These are phyloP conservation scores for Daldinia grandis DNA, from an alignment of 495 filamentous ascomycete genomes.

Conservation along the genomic window DNA sequence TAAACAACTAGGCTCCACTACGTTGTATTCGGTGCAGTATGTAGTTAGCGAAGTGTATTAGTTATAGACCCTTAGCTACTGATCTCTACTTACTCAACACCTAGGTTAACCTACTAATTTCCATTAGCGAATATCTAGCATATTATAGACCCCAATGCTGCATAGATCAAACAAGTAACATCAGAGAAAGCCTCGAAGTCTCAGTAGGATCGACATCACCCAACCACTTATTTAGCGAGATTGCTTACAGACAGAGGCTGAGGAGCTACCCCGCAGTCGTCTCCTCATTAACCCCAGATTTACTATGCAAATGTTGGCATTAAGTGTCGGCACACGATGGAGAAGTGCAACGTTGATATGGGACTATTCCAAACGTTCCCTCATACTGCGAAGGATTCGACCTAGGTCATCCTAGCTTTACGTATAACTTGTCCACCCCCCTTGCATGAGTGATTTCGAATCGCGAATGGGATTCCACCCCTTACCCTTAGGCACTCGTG, in stretches of 20 bases:
- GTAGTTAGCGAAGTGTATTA: conserved; percentile 4
- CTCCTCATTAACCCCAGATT: conserved; percentile 33
- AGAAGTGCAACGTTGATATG: conserved; percentile 29
- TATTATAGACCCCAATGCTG: background rate
- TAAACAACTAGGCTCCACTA: background rate
- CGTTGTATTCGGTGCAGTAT: conserved; percentile 17
- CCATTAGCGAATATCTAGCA: background rate
- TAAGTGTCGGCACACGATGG: conserved; percentile 18
- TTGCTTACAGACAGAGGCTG: background rate
- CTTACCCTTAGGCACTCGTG: conserved; percentile 1
- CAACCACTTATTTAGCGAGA: conserved; percentile 9
- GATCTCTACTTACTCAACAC: background rate
- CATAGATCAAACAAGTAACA: background rate
- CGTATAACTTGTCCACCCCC: conserved; percentile 5
- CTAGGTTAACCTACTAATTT: too few species aligned
- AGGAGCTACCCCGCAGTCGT: conserved; percentile 35
- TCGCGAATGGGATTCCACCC: conserved; percentile 25
- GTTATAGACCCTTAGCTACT: background rate
- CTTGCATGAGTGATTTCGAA: conserved; percentile 7
- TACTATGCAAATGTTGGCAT: conserved; percentile 7
- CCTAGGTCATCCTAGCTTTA: conserved; percentile 15
- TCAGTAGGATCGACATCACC: background rate
- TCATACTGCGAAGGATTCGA: background rate
- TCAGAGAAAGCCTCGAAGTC: too few species aligned
- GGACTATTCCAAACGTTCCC: conserved; percentile 9